Evolutionary conservation across 345 rosid species (phyloP), one percentile per base, ranked within the genome.

Genomic region (Erysimum cheiranthoides): DNA sequence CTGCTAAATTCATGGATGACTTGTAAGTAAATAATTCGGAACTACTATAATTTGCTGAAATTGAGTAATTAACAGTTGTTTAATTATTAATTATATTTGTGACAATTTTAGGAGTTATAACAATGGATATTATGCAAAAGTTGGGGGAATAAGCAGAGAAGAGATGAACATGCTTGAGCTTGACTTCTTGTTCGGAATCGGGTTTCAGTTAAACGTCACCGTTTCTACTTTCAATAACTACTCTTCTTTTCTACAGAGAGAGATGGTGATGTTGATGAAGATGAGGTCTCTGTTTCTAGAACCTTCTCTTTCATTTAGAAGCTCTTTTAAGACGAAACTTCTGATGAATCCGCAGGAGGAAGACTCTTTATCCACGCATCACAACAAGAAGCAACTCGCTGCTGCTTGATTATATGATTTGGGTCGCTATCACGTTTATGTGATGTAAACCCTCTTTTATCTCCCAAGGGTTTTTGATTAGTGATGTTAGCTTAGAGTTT

Each of bases 1-100:
- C 96, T 56, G 90, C 86, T 36, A 90, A 90, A 80, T 90, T 90
- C 90, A 85, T 87, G 93, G 96, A 90, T 78, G 96, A 90, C 73
- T 75, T 84, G 93, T 89, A 85, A 90, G 93, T 87, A 40, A 21
- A 51, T 51, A 6, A 45, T 9, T 43, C 47, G 7, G 16, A 42
- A 10, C 32, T 74, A 57, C 25, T 66, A n/a, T 59, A 38, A 49
- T 66, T 59, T 27, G 12, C 46, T 27, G 30, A 10, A 56, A 31
- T 27, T 35, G 13, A 56, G 21, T 46, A 74, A 47, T 46, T 12
- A n/a, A 43, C 39, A 51, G 3, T n/a, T 25, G 59, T 46, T 74
- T 42, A 17, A 47, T 74, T 2, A 12, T 27, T 38, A 4, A 16
- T 10, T 11, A 0, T 52, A 2, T 10, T 50, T 16, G 63, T 59